phyloP scores from a whole-genome alignment of 1,284 basidiomycete genomes.

The Naganishia liquefaciens region DNA sequence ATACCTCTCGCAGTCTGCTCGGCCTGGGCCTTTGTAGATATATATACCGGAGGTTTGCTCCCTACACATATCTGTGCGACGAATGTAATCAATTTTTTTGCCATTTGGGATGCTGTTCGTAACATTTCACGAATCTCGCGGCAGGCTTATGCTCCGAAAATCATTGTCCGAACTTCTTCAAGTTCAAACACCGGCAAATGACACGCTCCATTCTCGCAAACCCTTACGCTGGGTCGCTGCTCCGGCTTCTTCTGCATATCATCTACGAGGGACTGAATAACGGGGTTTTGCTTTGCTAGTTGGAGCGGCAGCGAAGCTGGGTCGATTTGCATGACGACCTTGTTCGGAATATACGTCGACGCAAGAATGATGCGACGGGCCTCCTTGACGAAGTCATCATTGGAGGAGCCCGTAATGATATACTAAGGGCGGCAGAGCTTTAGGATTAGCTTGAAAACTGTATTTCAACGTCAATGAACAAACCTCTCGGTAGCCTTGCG shows the following conservation, averaged over 20 bases:
- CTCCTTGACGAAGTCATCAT: conserved; percentile 32
- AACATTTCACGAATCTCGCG: too few species aligned
- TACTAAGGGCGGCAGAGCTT: conserved; percentile 29
- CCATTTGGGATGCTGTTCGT: neutral
- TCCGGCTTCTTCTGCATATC: conserved; percentile 29
- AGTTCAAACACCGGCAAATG: conserved; percentile 37
- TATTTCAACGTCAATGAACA: conserved; percentile 12
- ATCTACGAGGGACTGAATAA: conserved; percentile 38
- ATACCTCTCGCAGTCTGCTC: too few species aligned
- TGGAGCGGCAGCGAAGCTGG: conserved; percentile 35
- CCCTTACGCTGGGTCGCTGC: conserved; percentile 35
- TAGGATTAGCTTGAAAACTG: conserved; percentile 6
- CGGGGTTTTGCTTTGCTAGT: conserved; percentile 39
- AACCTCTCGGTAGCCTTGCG: conserved; percentile 42
- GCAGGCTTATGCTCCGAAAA: neutral
- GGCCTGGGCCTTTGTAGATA: too few species aligned
- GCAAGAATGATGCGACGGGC: conserved; percentile 10
- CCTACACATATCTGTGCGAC: too few species aligned
- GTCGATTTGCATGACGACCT: conserved; percentile 42
- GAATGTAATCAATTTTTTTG: too few species aligned
- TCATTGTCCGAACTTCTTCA: conserved; percentile 35
- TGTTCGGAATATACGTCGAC: conserved; percentile 39
- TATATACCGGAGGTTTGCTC: too few species aligned
- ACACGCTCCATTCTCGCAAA: conserved; percentile 42
- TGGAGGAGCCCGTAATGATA: conserved; percentile 38